phyloP scores from a whole-genome alignment of 78 protist genomes.

The Tieghemostelium lacteum region DNA sequence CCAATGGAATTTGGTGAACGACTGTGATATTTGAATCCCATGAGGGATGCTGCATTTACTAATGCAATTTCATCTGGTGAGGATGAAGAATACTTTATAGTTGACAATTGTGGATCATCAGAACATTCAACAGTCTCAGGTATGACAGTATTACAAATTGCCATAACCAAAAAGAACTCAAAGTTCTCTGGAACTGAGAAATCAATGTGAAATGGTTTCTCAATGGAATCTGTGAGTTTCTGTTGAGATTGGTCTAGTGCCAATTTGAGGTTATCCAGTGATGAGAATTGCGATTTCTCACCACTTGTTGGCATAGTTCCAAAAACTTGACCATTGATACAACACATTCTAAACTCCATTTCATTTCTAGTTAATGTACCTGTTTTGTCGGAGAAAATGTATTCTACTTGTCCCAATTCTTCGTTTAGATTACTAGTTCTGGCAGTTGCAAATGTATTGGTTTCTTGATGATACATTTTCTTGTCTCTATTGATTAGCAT shows the following conservation, averaged over 20 bases:
- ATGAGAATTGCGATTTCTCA: neutral
- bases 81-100: conserved; percentile 59
- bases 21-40: conserved; percentile 48
- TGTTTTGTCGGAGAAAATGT: conserved; percentile 85
- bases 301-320: conserved; percentile 1
- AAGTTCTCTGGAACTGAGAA: conserved; percentile 10
- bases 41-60: conserved; percentile 65
- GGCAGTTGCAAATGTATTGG: conserved; percentile 85
- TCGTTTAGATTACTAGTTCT: conserved; percentile 81
- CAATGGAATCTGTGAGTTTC: neutral
- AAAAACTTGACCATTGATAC: conserved; percentile 28
- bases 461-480: conserved; percentile 60
- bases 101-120: too few relatives aligned
- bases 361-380: conserved; percentile 86
- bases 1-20: conserved; percentile 36
- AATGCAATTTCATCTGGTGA: conserved; percentile 94
- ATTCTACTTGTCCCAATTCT: conserved; percentile 72
- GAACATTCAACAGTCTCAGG: conserved; percentile 31
- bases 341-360: conserved; percentile 81
- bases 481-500: conserved; percentile 32
- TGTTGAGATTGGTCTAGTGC: neutral
- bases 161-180: conserved; percentile 81
- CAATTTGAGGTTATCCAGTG: neutral
- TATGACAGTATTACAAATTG: conserved; percentile 93
- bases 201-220: conserved; percentile 16